Percentiles rank a stretch among this genome's conserved stretches.
Evolutionary conservation across 495 filamentous ascomycete genomes (phyloP).

Genomic region (Penicillium maclennaniae): DNA sequence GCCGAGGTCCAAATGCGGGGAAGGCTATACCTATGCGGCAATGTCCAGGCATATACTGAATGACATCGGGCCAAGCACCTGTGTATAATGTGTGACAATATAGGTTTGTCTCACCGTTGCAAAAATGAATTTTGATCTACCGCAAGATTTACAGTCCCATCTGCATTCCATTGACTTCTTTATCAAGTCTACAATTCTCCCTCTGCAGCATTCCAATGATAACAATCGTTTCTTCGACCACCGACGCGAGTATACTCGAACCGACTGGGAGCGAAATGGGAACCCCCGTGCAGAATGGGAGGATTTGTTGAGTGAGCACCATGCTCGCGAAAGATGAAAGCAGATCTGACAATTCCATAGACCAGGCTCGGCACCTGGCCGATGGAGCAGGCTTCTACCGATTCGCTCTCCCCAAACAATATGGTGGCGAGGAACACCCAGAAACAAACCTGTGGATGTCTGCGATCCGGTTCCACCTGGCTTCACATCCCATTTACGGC

Average conservation of each 20-base stretch:
- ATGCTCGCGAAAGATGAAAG: background rate
- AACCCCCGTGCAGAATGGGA: constrained; percentile 56
- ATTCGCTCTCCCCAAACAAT: constrained; percentile 50
- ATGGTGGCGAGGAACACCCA: constrained; percentile 48
- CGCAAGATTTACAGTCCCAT: constrained; percentile 42
- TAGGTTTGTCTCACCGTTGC: background rate
- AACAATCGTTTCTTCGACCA: constrained; percentile 62
- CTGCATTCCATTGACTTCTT: constrained; percentile 48
- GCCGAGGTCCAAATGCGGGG: constrained; percentile 24
- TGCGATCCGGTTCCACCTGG: constrained; percentile 54
- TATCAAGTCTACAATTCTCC: constrained; percentile 49
- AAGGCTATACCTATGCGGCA: background rate
- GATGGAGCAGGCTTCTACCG: constrained; percentile 55
- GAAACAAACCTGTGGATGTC: constrained; percentile 56
- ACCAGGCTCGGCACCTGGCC: constrained; percentile 38
- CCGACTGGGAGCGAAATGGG: constrained; percentile 50
- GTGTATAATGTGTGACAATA: background rate
- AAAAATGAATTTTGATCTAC: constrained; percentile 55
- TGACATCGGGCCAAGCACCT: too few relatives aligned
- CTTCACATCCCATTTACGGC: constrained; percentile 40
- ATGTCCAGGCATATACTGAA: too few relatives aligned
- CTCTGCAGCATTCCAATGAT: constrained; percentile 47
- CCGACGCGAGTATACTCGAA: constrained; percentile 53
- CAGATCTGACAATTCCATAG: constrained; percentile 9
- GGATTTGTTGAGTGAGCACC: constrained; percentile 31